phyloP scores from a whole-genome alignment of 1,284 basidiomycete genomes.

The Tilletia indica region DNA sequence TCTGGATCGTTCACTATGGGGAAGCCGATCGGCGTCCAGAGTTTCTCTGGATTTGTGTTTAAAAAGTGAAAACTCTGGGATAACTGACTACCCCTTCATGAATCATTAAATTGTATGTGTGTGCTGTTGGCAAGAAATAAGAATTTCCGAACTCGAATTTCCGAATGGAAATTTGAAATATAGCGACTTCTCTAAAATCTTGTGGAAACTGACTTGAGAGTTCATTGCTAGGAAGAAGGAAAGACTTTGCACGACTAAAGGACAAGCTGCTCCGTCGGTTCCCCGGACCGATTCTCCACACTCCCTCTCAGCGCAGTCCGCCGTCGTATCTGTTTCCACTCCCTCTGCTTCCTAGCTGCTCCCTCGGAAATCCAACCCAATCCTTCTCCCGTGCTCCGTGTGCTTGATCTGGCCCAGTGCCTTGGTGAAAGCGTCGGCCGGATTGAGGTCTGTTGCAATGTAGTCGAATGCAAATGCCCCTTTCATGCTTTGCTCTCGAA shows the following conservation, averaged over 20 bases:
- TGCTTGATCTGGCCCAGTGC: neutral
- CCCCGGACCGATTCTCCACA: neutral
- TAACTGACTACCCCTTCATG: too few relatives aligned
- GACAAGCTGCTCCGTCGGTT: neutral
- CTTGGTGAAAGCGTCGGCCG: slow-evolving; percentile 18
- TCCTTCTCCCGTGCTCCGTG: neutral
- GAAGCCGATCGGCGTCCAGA: too few relatives aligned
- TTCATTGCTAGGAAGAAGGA: neutral
- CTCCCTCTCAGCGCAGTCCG: slow-evolving; percentile 9
- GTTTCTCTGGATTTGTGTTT: too few relatives aligned
- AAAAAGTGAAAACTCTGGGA: too few relatives aligned
- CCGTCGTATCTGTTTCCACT: neutral
- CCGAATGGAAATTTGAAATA: too few relatives aligned
- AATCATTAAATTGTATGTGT: too few relatives aligned
- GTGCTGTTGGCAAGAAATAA: too few relatives aligned
- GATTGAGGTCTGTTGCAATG: neutral
- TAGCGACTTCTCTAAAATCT: too few relatives aligned
- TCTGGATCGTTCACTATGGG: too few relatives aligned
- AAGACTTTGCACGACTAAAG: neutral
- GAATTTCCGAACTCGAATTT: too few relatives aligned
- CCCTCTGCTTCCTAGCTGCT: neutral
- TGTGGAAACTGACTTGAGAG: too few relatives aligned
- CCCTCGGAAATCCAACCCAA: neutral
- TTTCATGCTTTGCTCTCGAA: slow-evolving; percentile 1
- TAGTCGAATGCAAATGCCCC: neutral